Base-by-base conservation (phyloP, 75 land plant genomes). In the Pinus tabuliformis region DNA sequence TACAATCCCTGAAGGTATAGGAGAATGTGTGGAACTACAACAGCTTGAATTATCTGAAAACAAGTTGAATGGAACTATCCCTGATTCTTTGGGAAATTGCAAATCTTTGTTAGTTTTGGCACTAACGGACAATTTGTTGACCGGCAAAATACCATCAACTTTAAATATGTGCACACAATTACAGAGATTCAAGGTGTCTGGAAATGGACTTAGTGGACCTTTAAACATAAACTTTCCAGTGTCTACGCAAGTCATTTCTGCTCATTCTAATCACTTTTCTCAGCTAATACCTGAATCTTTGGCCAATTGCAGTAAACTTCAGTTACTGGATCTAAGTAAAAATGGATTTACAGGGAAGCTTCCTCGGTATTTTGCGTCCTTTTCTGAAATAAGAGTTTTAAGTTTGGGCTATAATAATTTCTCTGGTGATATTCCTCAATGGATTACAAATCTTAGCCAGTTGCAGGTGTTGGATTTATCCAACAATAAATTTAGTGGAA, bases 1-100 rank as follows among this genome's bases (percentile, higher is more conserved):
- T 24, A 17, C 70, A 21, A 82, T 87, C 21, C 89, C 84, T 0
- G 6, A 15, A 22, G 74, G 80, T 6, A n/a, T 84, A 3, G 76
- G 45, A 42, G 45, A 42, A 42, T 42, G 6, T 42, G 45, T 42
- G 45, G 6, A 8, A 12, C 6, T 22, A 24, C 64, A 62, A 22
- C 28, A 12, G 4, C 9, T 62, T 9, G 1, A 21, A 0, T 22
- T 62, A 6, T 62, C 64, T 14, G 49, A 62, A 9, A 62, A 62
- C 26, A 62, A 62, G 16, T 28, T 62, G 36, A 62, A 0, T 62
- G 65, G 65, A 62, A 26, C 2, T 24, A 62, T 62, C 26, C 36
- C 65, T 11, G 7, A 21, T 12, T 28, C 65, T 8, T 9, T 62
- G 4, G 65, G 17, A 12, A 62, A 24, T 14, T 62, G 36, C 30